Evolutionary conservation across 768 basidiomycete species (phyloP), one percentile per base, ranked within the genome.

Genomic region (Chiua virens): DNA sequence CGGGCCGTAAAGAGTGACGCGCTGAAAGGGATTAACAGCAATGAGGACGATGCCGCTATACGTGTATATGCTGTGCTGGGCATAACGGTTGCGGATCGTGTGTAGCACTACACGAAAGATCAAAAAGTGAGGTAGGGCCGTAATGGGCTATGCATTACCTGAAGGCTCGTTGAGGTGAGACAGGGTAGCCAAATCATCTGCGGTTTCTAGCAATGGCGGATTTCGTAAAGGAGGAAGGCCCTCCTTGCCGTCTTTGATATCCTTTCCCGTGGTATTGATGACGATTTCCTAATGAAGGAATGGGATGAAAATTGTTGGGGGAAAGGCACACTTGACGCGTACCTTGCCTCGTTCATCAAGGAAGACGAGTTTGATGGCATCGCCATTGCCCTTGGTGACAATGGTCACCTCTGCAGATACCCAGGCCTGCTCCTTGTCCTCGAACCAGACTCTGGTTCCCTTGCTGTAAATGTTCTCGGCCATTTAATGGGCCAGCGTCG

Each of bases 1-100:
- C 20, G 92, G 91, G 7, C 92, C 92, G 77, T 99, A 99, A 53
- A 98, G 86, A 22, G 93, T 91, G 64, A 99, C 88, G 65, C 94
- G 90, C 72, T 95, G 91, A 72, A 99, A 99, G 42, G 97, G 97
- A 72, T 99, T 99, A 74, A 99, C 86, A 47, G 97, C 97, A 67
- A 99, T 97, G 58, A 99, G 83, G 54, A 98, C 96, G 59, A 98
- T 99, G 60, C 97, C 97, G 56, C 92, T 95, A 75, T 98, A 99
- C 28, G 97, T 98, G 66, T 98, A 99, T 62, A 98, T 98, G 67
- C 91, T 92, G 70, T 96, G 96, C 59, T 94, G 89, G 30, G 87
- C 90, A 74, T 99, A 99, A 61, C 96, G 89, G 71, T 95, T 95
- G 34, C 89, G 86, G 61, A 99, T 98, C 40, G 96, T 96, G 67